These are phyloP conservation scores for Lizonia empirigonia DNA, from an alignment of 2,329 filamentous ascomycete species.

Conservation along the genomic window DNA sequence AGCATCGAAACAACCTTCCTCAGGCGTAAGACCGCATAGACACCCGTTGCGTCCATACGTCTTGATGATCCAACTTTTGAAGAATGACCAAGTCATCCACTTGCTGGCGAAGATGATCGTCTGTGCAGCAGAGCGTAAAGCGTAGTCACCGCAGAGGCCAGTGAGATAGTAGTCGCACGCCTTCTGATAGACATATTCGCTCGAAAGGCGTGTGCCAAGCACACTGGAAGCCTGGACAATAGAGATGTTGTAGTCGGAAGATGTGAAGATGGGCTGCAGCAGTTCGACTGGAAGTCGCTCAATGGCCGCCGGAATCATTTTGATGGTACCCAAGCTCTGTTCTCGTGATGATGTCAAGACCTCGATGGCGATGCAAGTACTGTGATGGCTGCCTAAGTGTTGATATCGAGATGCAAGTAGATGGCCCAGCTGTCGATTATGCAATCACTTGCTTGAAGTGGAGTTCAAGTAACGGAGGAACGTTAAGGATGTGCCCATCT, in stretches of 20 bases:
- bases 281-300: constrained; percentile 58
- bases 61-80: constrained; percentile 31
- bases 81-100: constrained; percentile 46
- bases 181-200: constrained; percentile 29
- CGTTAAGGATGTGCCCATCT: not conserved
- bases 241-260: constrained; percentile 52
- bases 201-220: constrained; percentile 45
- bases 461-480: not conserved
- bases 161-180: constrained; percentile 35
- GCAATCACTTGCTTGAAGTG: not conserved
- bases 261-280: constrained; percentile 59
- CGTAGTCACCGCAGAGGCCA: constrained; percentile 13
- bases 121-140: constrained; percentile 26
- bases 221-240: constrained; percentile 47
- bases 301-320: constrained; percentile 37
- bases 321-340: not conserved
- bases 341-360: constrained; percentile 5
- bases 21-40: constrained; percentile 30
- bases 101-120: constrained; percentile 34
- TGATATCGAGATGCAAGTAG: not conserved
- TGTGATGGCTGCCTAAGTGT: constrained; percentile 1
- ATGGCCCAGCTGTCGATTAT: not conserved
- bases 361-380: not conserved
- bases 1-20: constrained; percentile 34
- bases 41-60: constrained; percentile 32